Evolutionary conservation across 2,329 filamentous ascomycete genomes (phyloP).

Genomic region (Colletotrichum sp.): DNA sequence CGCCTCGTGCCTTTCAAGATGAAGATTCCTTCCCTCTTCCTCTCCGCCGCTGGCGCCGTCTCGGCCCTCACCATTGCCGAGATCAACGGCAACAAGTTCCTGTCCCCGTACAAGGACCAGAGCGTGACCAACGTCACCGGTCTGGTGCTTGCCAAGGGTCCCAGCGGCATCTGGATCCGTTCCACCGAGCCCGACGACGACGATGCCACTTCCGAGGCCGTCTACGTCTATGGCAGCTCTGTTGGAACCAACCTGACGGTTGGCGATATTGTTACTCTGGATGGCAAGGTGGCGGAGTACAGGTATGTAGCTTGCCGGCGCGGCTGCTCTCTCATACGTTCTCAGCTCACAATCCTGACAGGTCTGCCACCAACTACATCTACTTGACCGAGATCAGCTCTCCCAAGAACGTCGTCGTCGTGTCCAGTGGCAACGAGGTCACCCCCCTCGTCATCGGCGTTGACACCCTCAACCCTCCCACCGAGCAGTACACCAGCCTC

Average conservation of each 20-base stretch:
- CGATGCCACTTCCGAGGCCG: slow-evolving; percentile 63
- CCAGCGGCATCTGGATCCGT: slow-evolving; percentile 68
- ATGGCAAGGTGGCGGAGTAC: slow-evolving; percentile 64
- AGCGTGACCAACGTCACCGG: slow-evolving; percentile 64
- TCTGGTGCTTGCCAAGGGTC: slow-evolving; percentile 67
- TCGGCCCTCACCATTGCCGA: slow-evolving; percentile 57
- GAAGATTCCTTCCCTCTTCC: slow-evolving; percentile 33
- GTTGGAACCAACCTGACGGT: slow-evolving; percentile 58
- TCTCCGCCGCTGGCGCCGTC: slow-evolving; percentile 30
- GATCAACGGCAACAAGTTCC: slow-evolving; percentile 70
- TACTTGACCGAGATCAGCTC: slow-evolving; percentile 68
- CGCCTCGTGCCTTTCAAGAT: slow-evolving; percentile 24
- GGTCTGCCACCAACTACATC: slow-evolving; percentile 60
- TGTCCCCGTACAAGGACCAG: slow-evolving; percentile 64
- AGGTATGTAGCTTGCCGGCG: slow-evolving; percentile 39
- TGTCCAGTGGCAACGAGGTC: slow-evolving; percentile 59
- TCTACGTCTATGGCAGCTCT: slow-evolving; percentile 66
- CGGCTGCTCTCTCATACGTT: not conserved
- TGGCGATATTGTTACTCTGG: slow-evolving; percentile 66
- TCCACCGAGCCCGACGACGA: slow-evolving; percentile 62
- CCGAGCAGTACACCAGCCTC: slow-evolving; percentile 62
- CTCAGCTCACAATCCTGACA: slow-evolving; percentile 25
- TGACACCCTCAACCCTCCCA: slow-evolving; percentile 62
- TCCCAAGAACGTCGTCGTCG: slow-evolving; percentile 56
- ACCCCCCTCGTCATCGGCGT: slow-evolving; percentile 65